These are phyloP conservation scores for Cryptomeria japonica DNA, from an alignment of 75 land plant species.

Conservation along the genomic window DNA sequence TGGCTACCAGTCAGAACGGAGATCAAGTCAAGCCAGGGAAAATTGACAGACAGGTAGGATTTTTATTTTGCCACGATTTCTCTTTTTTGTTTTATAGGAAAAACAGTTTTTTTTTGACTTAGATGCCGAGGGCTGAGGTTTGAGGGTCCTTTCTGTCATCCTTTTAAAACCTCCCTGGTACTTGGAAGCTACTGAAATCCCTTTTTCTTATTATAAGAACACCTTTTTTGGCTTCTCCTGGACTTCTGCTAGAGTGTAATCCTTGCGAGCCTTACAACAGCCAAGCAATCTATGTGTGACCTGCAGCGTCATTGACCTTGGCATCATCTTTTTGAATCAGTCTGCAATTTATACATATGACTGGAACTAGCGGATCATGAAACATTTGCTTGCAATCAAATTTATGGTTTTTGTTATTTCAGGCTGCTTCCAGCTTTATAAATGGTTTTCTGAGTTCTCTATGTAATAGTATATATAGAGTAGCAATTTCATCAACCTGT, in stretches of 20 bases:
- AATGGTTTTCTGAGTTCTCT: neutral
- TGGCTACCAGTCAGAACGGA: conserved; percentile 3
- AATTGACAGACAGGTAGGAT: conserved; percentile 74
- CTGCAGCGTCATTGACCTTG: neutral
- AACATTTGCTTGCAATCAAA: neutral
- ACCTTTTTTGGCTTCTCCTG: neutral
- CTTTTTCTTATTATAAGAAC: neutral
- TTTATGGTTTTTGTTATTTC: neutral
- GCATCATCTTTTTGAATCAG: neutral
- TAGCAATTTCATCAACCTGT: neutral
- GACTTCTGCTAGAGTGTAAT: neutral
- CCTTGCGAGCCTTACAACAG: neutral
- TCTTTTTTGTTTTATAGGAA: neutral
- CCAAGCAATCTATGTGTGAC: neutral
- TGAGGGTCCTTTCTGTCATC: neutral
- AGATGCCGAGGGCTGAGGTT: neutral
- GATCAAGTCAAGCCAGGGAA: conserved; percentile 27
- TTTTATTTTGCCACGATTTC: neutral
- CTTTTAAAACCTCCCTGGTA: neutral
- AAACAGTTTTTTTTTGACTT: neutral
- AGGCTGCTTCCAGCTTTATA: neutral
- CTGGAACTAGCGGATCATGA: neutral
- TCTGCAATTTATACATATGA: neutral
- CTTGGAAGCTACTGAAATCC: neutral
- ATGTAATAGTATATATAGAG: conserved; percentile 2